Percentiles rank a stretch among this genome's conserved stretches.
These are phyloP conservation scores for Salvia splendens DNA, from an alignment of 257 asterid genomes.

Conservation along the genomic window DNA sequence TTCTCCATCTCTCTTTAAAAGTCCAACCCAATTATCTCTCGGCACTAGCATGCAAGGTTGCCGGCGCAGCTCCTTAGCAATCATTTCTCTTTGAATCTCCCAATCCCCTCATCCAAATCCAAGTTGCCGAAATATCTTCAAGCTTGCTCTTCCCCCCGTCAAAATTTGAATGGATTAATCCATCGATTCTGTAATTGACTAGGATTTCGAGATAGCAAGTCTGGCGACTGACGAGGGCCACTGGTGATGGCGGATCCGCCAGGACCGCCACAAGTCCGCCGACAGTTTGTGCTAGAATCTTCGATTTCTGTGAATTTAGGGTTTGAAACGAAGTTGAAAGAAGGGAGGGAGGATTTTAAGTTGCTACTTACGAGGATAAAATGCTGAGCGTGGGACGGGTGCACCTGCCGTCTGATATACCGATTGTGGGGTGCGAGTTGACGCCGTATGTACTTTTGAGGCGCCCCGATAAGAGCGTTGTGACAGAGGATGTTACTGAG, in stretches of 20 bases:
- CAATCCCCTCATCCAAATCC: constrained; percentile 12
- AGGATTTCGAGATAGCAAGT: constrained; percentile 47
- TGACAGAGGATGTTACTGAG: constrained; percentile 76
- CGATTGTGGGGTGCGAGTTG: constrained; percentile 93
- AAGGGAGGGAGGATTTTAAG: constrained; percentile 33
- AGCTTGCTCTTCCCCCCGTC: too few relatives aligned
- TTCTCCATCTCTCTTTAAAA: constrained; percentile 23
- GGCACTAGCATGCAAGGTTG: constrained; percentile 17
- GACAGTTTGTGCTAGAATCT: constrained; percentile 38
- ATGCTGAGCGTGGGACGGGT: constrained; percentile 92
- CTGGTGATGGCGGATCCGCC: constrained; percentile 95
- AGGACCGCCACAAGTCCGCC: constrained; percentile 75
- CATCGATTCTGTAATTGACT: constrained; percentile 11
- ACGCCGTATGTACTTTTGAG: constrained; percentile 80
- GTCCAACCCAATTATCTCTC: constrained; percentile 9
- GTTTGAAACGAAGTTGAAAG: constrained; percentile 28
- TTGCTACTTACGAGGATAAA: constrained; percentile 32
- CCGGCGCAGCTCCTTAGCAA: constrained; percentile 17
- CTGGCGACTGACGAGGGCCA: constrained; percentile 63
- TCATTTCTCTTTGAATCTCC: constrained; percentile 18
- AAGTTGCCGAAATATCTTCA: not conserved
- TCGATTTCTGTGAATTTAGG: constrained; percentile 31
- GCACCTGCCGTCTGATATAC: constrained; percentile 96
- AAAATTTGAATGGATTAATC: constrained; percentile 24
- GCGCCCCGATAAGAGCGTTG: constrained; percentile 57